Evolutionary conservation across 2,329 filamentous ascomycete genomes (phyloP).

Genomic region (Hypoxylon sp.): DNA sequence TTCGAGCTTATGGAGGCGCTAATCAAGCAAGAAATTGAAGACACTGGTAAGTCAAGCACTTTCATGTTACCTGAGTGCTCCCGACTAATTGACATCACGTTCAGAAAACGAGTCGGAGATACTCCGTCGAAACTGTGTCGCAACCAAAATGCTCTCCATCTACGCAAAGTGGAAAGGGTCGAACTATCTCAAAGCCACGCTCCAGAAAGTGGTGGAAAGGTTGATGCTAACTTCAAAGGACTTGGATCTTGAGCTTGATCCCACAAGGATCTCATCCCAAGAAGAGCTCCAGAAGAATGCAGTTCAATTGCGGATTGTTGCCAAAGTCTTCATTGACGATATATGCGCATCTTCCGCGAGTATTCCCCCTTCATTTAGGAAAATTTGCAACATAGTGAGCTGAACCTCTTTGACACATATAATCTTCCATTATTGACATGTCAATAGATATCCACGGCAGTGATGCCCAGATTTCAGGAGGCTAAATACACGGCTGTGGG

Average conservation of each 20-base stretch:
- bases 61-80: neutral
- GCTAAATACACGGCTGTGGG: slow-evolving; percentile 80
- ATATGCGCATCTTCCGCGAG: slow-evolving; percentile 72
- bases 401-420: neutral
- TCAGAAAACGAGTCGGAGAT: slow-evolving; percentile 76
- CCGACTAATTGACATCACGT: slow-evolving; percentile 7
- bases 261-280: slow-evolving; percentile 67
- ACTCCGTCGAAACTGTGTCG: slow-evolving; percentile 75
- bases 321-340: slow-evolving; percentile 78
- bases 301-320: slow-evolving; percentile 73
- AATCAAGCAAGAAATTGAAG: slow-evolving; percentile 76
- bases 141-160: slow-evolving; percentile 78
- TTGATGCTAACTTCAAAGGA: slow-evolving; percentile 76
- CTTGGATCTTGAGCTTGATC: slow-evolving; percentile 76
- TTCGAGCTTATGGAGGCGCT: slow-evolving; percentile 74
- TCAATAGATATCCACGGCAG: slow-evolving; percentile 69
- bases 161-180: slow-evolving; percentile 79
- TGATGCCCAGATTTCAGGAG: slow-evolving; percentile 73
- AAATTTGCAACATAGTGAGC: slow-evolving; percentile 74
- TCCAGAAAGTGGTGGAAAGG: slow-evolving; percentile 75
- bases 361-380: slow-evolving; percentile 74
- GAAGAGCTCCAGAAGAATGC: slow-evolving; percentile 77
- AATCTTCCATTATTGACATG: slow-evolving; percentile 27
- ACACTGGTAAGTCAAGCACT: slow-evolving; percentile 63
- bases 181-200: slow-evolving; percentile 71